Evolutionary conservation across 2,329 filamentous ascomycete genomes (phyloP).

Genomic region (Elsinoe australis): DNA sequence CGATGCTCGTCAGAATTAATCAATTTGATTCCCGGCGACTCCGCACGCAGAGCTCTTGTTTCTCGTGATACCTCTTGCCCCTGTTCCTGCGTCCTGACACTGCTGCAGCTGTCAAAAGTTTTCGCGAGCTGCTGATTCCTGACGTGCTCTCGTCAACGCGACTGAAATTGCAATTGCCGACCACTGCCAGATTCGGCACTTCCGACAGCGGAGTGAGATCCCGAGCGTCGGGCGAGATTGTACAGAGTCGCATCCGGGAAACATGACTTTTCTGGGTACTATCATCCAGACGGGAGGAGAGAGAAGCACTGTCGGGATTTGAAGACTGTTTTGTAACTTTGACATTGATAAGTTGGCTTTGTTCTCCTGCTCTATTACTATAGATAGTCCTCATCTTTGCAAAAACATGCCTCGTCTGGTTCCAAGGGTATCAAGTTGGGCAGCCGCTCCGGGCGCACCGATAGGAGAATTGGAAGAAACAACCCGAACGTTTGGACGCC

Average conservation of each 20-base stretch:
- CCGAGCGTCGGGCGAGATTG: not conserved
- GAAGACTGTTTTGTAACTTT: not conserved
- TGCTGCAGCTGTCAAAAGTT: no score
- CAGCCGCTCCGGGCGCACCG: not conserved
- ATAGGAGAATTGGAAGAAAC: not conserved
- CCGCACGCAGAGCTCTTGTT: not conserved
- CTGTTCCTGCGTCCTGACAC: no score
- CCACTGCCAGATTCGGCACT: not conserved
- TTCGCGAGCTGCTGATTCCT: no score
- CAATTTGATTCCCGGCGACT: constrained; percentile 10
- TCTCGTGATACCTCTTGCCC: not conserved
- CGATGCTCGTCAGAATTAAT: constrained; percentile 4
- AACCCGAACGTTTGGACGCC: constrained; percentile 1
- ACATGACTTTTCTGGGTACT: constrained; percentile 12
- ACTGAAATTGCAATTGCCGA: not conserved
- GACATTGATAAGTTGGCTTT: not conserved
- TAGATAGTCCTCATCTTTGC: not conserved
- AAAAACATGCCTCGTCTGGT: not conserved
- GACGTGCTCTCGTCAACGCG: not conserved
- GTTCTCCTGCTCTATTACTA: constrained; percentile 6
- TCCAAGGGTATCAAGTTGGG: constrained; percentile 1
- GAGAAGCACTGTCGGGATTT: not conserved
- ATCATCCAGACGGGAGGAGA: not conserved
- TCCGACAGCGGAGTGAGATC: not conserved
- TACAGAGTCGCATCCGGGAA: no score